Evolutionary conservation across 2,329 filamentous ascomycete species (phyloP).

Genomic region (Grosmannia huntii): DNA sequence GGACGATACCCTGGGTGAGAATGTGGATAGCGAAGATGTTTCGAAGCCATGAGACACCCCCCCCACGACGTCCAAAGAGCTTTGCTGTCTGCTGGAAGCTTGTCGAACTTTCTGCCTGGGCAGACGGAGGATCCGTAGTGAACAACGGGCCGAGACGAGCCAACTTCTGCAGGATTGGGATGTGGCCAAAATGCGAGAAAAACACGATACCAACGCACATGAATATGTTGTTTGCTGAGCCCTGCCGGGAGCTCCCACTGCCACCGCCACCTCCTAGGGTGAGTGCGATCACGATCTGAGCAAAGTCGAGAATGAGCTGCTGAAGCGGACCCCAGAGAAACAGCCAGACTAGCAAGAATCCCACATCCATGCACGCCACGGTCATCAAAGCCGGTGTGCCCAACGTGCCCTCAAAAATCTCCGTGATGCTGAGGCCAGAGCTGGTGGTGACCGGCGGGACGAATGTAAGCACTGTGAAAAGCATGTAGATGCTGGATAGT

Average conservation of each 20-base stretch:
- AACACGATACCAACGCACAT: conserved; percentile 58
- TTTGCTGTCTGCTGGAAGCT: conserved; percentile 31
- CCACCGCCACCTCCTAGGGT: conserved; percentile 66
- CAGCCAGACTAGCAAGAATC: conserved; percentile 75
- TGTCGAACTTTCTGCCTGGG: conserved; percentile 29
- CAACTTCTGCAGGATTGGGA: conserved; percentile 28
- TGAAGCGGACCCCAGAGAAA: conserved; percentile 80
- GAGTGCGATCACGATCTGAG: conserved; percentile 85
- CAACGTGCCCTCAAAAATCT: conserved; percentile 79
- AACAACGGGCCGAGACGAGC: conserved; percentile 25
- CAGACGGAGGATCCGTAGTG: conserved; percentile 19
- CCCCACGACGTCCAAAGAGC: conserved; percentile 40
- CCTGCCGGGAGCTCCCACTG: conserved; percentile 49
- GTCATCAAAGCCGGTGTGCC: conserved; percentile 79
- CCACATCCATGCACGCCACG: conserved; percentile 69
- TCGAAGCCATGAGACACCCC: conserved; percentile 52
- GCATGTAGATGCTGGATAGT: conserved; percentile 76
- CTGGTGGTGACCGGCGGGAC: conserved; percentile 71
- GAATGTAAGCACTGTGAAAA: conserved; percentile 88
- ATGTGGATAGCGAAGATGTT: conserved; percentile 64
- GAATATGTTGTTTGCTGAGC: conserved; percentile 58
- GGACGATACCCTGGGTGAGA: conserved; percentile 57
- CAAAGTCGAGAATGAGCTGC: conserved; percentile 76
- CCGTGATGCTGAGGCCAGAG: conserved; percentile 70
- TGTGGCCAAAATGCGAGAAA: conserved; percentile 36